These are phyloP conservation scores for Phytophthora melonis DNA, from an alignment of 352 stramenopile species.

Conservation along the genomic window DNA sequence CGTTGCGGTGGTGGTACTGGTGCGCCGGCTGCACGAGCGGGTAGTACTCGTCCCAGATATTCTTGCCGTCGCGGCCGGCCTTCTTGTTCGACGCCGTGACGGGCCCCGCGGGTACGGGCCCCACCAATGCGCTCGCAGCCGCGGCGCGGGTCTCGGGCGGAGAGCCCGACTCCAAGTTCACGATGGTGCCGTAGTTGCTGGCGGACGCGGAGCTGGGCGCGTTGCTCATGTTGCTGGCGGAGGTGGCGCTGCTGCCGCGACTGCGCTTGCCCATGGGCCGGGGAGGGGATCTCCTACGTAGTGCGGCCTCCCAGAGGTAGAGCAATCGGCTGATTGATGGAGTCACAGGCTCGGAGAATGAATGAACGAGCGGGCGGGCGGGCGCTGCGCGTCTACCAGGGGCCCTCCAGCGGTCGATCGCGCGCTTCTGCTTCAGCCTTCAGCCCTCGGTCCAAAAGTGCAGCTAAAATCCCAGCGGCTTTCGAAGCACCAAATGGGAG, in stretches of 20 bases:
- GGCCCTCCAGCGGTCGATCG: background rate
- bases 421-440: constrained; percentile 20
- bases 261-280: constrained; percentile 50
- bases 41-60: constrained; percentile 92
- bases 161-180: constrained; percentile 39
- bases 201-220: constrained; percentile 16
- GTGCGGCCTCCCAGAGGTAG: background rate
- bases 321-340: constrained; percentile 26
- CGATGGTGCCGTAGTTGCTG: constrained; percentile 53
- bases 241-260: constrained; percentile 37
- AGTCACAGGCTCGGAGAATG: constrained; percentile 5
- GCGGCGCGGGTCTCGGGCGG: constrained; percentile 12
- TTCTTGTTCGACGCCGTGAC: constrained; percentile 25
- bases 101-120: constrained; percentile 25
- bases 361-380: constrained; percentile 17
- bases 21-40: constrained; percentile 86
- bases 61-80: constrained; percentile 45
- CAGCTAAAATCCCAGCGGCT: constrained; percentile 4
- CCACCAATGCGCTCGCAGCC: constrained; percentile 33
- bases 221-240: constrained; percentile 40
- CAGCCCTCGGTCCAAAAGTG: constrained; percentile 27
- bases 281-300: background rate
- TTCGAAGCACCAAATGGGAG: constrained; percentile 11
- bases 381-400: constrained; percentile 8
- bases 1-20: constrained; percentile 83